These are phyloP conservation scores for Cryptosporidium meleagridis DNA, from an alignment of 169 alveolate genomes.

Conservation along the genomic window DNA sequence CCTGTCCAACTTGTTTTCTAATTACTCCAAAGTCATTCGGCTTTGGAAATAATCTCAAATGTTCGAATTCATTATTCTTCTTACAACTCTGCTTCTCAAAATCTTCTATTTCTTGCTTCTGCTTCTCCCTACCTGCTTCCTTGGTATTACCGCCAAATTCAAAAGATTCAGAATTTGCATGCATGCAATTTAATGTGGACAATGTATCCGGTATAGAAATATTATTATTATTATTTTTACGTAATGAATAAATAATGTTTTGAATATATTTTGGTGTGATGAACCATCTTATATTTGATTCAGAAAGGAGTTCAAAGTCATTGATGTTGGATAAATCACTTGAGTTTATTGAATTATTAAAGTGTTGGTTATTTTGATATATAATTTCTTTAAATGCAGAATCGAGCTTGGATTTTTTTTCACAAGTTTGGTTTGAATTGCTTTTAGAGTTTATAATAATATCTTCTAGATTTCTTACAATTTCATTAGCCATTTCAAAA, in stretches of 20 bases:
- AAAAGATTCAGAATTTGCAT: not conserved
- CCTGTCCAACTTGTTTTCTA: conserved; percentile 86
- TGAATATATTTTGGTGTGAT: conserved; percentile 51
- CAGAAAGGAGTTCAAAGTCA: conserved; percentile 61
- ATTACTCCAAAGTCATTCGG: conserved; percentile 75
- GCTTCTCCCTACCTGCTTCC: not conserved
- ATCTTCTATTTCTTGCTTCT: not conserved
- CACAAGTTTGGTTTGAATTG: too few relatives aligned
- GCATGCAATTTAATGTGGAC: conserved; percentile 1
- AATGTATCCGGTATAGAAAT: not conserved
- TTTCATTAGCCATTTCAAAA: conserved; percentile 52
- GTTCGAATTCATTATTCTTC: not conserved
- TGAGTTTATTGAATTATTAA: conserved; percentile 7
- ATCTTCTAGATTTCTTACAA: conserved; percentile 15
- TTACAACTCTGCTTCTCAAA: not conserved
- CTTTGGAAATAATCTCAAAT: conserved; percentile 10
- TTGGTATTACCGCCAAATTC: not conserved
- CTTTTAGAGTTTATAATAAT: not conserved
- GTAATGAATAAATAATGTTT: not conserved
- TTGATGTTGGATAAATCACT: conserved; percentile 18
- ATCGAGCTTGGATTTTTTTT: not conserved
- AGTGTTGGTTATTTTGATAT: conserved; percentile 33
- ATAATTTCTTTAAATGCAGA: not conserved
- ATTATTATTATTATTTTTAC: not conserved
- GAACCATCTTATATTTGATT: conserved; percentile 45